phyloP scores from a whole-genome alignment of 1,284 basidiomycete genomes.

The Entoloma clypeatum region DNA sequence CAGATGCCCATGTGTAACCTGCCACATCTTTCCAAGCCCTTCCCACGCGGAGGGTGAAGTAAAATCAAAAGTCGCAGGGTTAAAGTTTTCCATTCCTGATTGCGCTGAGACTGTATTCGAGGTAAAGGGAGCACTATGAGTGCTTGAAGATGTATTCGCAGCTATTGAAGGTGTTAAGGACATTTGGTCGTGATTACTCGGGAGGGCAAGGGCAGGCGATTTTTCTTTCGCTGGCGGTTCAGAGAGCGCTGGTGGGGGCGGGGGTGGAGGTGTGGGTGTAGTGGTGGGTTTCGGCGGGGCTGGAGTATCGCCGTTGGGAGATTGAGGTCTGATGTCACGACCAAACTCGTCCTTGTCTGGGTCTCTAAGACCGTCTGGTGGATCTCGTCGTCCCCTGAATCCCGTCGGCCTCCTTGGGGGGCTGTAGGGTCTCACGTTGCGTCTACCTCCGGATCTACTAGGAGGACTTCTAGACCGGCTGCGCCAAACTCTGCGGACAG shows the following conservation, averaged over 20 bases:
- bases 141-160: conserved; percentile 49
- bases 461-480: conserved; percentile 73
- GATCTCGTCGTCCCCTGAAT: conserved; percentile 21
- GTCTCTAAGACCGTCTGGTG: conserved; percentile 26
- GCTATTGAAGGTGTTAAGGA: conserved; percentile 50
- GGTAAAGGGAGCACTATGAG: conserved; percentile 33
- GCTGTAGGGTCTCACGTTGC: conserved; percentile 52
- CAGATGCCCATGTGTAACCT: conserved; percentile 55
- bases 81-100: conserved; percentile 59
- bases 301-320: conserved; percentile 31
- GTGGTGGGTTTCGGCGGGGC: conserved; percentile 32
- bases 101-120: conserved; percentile 33
- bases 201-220: conserved; percentile 34
- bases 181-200: conserved; percentile 44
- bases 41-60: conserved; percentile 69
- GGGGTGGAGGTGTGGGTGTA: conserved; percentile 28
- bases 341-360: conserved; percentile 75
- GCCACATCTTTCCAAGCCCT: conserved; percentile 70
- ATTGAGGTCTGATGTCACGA: conserved; percentile 62
- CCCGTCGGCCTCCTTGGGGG: conserved; percentile 45
- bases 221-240: conserved; percentile 33
- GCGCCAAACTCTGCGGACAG: conserved; percentile 39
- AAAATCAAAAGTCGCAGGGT: conserved; percentile 65
- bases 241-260: conserved; percentile 14
- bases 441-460: conserved; percentile 45